Conservation (phyloP, 306 rosid species). For the Cucurbita argyrosperma region DNA sequence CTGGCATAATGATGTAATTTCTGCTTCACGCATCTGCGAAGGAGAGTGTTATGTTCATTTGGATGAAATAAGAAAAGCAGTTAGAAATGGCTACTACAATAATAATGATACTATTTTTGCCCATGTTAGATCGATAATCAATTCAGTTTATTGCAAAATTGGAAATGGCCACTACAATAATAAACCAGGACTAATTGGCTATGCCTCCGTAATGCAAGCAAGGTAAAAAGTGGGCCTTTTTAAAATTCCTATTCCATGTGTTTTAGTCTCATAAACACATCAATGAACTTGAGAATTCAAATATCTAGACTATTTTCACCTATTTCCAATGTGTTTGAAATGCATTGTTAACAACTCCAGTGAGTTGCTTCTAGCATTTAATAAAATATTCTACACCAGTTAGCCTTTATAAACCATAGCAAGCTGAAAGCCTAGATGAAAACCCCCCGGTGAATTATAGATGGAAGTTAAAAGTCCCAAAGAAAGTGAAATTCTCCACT, state of each 20-base stretch:
- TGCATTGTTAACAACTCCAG: background rate
- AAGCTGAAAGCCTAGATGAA: background rate
- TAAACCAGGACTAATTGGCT: background rate
- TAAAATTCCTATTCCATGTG: background rate
- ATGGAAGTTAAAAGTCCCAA: background rate
- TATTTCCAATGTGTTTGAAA: background rate
- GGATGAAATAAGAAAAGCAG: background rate
- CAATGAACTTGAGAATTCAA: background rate
- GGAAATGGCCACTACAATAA: background rate
- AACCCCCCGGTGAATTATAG: background rate
- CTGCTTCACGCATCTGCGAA: slow-evolving; percentile 42
- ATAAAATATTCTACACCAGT: background rate
- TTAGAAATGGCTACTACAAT: background rate
- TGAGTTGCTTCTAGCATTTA: background rate
- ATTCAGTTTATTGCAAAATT: background rate
- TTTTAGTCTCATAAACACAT: background rate
- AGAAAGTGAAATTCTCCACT: background rate
- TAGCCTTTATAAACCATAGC: background rate
- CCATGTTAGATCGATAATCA: background rate
- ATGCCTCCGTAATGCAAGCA: background rate
- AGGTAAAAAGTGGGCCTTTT: background rate
- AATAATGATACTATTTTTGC: background rate
- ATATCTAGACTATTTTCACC: background rate
- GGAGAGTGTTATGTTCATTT: background rate
- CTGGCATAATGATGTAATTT: slow-evolving; percentile 27